Base-by-base conservation (phyloP, 257 asterid genomes). In the Solanum arcanum region DNA sequence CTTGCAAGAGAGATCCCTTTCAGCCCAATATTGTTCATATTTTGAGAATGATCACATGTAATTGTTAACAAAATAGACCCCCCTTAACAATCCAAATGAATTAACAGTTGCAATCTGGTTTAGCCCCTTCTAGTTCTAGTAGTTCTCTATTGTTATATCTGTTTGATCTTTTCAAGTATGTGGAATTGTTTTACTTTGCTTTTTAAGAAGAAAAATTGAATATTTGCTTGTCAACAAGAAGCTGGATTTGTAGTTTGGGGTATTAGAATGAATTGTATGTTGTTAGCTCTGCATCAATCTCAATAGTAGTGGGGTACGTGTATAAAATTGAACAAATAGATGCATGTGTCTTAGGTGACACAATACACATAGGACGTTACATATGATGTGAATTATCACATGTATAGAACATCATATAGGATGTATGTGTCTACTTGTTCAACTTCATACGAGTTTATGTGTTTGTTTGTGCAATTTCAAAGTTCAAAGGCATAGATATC, bases 21-120 rank as follows among this genome's bases (percentile, higher is more conserved):
- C 84, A 76, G 52, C 52, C 86, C 85, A 84, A 62, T 86, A 74
- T 42, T 87, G 77, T 87, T 91, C 87, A 87, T 91, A 90, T 66
- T 89, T 72, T 88, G 83, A 56, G 87, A 25, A 60, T 41, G 84
- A 64, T 75, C 85, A 88, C 60, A 8, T 31, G 85, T 87, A 75
- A 74, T 47, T 44, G 29, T 29, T 64, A 20, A 9, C 85, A 47
- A 80, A 80, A 80, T 29, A 29, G 69, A 29, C 31, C 85, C 42
- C 31, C 85, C 18, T 46, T 23, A 21, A 83, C 81, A 83, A 72
- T 83, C 23, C n/a, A 52, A 87, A 83, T 59, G 25, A 60, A 35
- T 56, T 68, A 68, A 82, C 72, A 69, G 35, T 10, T 78, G 64
- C 42, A 46, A 47, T 78, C 27, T 46, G 64, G 39, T 25, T 78